These are phyloP conservation scores for Kandelia obovata DNA, from an alignment of 345 rosid species.

Conservation along the genomic window DNA sequence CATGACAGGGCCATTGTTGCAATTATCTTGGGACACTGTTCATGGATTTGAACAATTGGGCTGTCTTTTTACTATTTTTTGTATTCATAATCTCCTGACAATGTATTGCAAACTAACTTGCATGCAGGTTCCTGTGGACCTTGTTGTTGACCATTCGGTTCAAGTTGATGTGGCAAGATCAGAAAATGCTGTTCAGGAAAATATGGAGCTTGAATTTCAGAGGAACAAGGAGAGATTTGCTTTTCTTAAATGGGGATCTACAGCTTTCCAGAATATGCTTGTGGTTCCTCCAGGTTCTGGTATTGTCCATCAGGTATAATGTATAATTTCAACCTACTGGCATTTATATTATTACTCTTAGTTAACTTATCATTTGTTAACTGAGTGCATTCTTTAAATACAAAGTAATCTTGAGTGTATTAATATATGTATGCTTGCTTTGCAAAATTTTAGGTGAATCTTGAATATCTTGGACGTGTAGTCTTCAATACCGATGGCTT, in stretches of 20 bases:
- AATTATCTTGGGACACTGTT: no score
- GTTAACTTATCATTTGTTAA: neutral
- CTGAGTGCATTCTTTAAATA: neutral
- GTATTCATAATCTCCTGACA: neutral
- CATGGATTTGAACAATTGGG: neutral
- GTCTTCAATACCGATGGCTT: slow-evolving; percentile 28
- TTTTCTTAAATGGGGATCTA: slow-evolving; percentile 96
- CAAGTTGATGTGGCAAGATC: slow-evolving; percentile 97
- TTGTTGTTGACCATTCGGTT: slow-evolving; percentile 96
- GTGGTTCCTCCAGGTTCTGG: slow-evolving; percentile 99
- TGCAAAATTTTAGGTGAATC: slow-evolving; percentile 19
- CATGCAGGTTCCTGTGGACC: slow-evolving; percentile 88
- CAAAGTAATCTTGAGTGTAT: no score
- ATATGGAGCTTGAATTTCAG: slow-evolving; percentile 93
- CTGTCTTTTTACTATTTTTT: neutral
- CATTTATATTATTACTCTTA: neutral
- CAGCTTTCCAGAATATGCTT: slow-evolving; percentile 89
- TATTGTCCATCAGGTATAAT: slow-evolving; percentile 91
- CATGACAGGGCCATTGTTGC: no score
- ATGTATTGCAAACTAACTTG: neutral
- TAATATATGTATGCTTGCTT: neutral
- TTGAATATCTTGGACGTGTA: slow-evolving; percentile 30
- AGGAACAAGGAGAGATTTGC: slow-evolving; percentile 96
- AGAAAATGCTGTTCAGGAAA: slow-evolving; percentile 94
- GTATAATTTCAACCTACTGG: neutral